Evolutionary conservation across 805 yeast genomes (phyloP), one percentile per base, ranked within the genome.

Genomic region (Kazachstania bromeliacearum): DNA sequence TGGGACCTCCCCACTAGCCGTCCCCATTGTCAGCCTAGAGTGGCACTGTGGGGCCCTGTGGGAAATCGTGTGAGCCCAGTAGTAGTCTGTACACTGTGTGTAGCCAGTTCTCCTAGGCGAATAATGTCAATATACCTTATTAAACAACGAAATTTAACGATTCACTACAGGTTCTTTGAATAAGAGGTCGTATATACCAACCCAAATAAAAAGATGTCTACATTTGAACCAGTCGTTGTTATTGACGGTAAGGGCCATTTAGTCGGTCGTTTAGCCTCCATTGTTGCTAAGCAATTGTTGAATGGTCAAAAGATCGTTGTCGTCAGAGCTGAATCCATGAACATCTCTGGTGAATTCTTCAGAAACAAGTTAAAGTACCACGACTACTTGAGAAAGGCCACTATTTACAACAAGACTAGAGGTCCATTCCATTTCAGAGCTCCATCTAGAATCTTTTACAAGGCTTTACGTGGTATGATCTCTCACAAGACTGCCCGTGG

Each of bases 381-480:
- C 73, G 99, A 94, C 69, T 92, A 88, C 87, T 82, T 92, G 73
- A 88, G 98, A 81, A 92, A 92, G 81, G 84, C 94, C 62, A 88
- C 98, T 67, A 83, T 95, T 75, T 92, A 70, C 88, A 92, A 92
- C 95, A 87, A 87, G 77, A 81, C 77, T 64, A 82, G 87, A 70
- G 99, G 98, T 77, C 97, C 97, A 65, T 92, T 89, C 96, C 99
- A 92, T 71, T 92, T 92, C 95, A 92, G 97, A 75, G 99, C 99
- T 50, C 99, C 99, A 71, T 88, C 97, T 50, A 87, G 97, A 76
- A 89, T 92, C 73, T 87, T 92, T 74, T 88, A 88, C 94, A 92
- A 92, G 83, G 96, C 99, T 64, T 72, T 92, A 68, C 84, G 95
- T 69, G 99, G 99, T 75, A 92, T 92, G 99, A 75, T 92, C 63